Percentiles rank a stretch among this genome's conserved stretches.
Evolutionary conservation across 2,329 filamentous ascomycete species (phyloP).

Genomic region (Sarocladium kiliense): DNA sequence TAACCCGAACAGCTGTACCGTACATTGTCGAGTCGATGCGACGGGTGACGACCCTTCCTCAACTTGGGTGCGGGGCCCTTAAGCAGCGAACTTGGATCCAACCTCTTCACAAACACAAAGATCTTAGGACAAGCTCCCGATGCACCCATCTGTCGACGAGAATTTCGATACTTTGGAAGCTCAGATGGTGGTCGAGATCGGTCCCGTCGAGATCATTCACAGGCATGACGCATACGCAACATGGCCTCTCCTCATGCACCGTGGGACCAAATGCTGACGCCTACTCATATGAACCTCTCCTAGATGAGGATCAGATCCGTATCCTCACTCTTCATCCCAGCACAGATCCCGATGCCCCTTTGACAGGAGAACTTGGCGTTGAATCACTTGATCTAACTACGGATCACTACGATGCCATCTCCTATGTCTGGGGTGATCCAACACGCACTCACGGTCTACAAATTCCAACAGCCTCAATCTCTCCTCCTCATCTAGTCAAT

Average conservation of each 20-base stretch:
- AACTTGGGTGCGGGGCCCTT: not conserved
- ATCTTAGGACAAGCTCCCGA: no score
- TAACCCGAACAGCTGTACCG: no score
- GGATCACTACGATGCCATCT: conserved; percentile 27
- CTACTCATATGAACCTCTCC: conserved; percentile 1
- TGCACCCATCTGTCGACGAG: no score
- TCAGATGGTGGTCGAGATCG: not conserved
- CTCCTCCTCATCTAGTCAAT: not conserved
- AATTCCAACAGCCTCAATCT: not conserved
- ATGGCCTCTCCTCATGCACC: not conserved
- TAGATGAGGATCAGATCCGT: conserved; percentile 19
- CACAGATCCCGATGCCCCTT: conserved; percentile 17
- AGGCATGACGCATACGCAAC: not conserved
- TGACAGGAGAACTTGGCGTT: conserved; percentile 20
- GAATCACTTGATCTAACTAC: conserved; percentile 18
- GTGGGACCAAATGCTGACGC: not conserved
- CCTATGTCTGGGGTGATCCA: conserved; percentile 29
- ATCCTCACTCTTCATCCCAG: conserved; percentile 27
- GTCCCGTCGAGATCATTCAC: not conserved
- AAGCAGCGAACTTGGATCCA: not conserved
- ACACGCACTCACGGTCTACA: not conserved
- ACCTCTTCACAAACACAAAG: not conserved
- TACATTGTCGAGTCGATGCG: not conserved
- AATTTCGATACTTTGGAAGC: no score
- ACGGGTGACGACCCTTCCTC: not conserved